Evolutionary conservation across 495 filamentous ascomycete genomes (phyloP).

Genomic region (Aspergillus baeticus): DNA sequence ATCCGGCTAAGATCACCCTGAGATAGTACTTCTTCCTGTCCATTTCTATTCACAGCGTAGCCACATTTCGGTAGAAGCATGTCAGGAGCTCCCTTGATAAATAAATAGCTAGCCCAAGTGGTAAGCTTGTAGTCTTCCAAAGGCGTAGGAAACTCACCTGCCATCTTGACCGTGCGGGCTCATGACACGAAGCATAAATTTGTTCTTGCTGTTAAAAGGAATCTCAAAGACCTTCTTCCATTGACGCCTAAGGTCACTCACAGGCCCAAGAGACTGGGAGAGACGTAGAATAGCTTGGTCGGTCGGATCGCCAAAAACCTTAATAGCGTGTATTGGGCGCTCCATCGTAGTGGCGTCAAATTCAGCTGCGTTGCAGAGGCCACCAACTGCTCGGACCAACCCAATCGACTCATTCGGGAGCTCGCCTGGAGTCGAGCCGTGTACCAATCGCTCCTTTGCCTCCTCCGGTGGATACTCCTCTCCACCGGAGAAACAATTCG

Average conservation of each 20-base stretch:
- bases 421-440: background rate
- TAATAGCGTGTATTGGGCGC: slow-evolving; percentile 48
- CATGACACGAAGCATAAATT: slow-evolving; percentile 59
- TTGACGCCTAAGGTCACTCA: slow-evolving; percentile 38
- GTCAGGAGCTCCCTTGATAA: slow-evolving; percentile 66
- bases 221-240: slow-evolving; percentile 61
- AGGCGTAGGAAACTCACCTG: background rate
- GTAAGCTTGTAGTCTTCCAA: background rate
- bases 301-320: slow-evolving; percentile 67
- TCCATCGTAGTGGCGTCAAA: slow-evolving; percentile 58
- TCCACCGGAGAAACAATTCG: slow-evolving; percentile 36
- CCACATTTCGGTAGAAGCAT: slow-evolving; percentile 57
- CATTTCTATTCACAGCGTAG: slow-evolving; percentile 46
- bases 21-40: slow-evolving; percentile 22
- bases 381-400: slow-evolving; percentile 43
- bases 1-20: slow-evolving; percentile 25
- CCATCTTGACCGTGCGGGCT: background rate
- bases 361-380: slow-evolving; percentile 66
- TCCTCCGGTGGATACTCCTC: background rate
- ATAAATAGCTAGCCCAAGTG: slow-evolving; percentile 30
- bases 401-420: slow-evolving; percentile 4
- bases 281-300: slow-evolving; percentile 68
- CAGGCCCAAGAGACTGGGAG: slow-evolving; percentile 51
- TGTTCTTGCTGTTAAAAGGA: slow-evolving; percentile 73
- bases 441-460: slow-evolving; percentile 1